phyloP scores from a whole-genome alignment of 192 early-diverging fungal species.

The Backusella luteola region DNA sequence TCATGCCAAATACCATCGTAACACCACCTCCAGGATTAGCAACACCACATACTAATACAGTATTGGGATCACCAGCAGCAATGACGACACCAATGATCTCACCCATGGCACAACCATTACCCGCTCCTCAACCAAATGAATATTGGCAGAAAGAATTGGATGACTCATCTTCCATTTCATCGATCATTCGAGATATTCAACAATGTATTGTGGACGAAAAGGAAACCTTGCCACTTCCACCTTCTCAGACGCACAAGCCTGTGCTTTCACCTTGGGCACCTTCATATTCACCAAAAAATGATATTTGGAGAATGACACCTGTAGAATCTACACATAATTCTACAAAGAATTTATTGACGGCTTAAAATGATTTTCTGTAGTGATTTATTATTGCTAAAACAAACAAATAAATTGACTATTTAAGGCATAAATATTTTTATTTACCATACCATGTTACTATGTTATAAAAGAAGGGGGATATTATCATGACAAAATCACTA shows the following conservation, averaged over 20 bases:
- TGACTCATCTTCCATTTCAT: neutral
- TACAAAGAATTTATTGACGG: neutral
- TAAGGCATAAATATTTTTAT: neutral
- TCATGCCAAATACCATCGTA: neutral
- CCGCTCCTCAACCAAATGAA: neutral
- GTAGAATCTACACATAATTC: neutral
- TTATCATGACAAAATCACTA: too few relatives aligned
- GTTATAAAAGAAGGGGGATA: too few relatives aligned
- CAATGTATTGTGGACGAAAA: neutral
- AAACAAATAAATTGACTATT: neutral
- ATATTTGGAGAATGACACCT: slow-evolving; percentile 4
- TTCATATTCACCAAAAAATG: slow-evolving; percentile 5
- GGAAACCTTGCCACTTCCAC: neutral
- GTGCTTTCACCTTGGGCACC: slow-evolving; percentile 14
- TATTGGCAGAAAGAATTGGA: neutral
- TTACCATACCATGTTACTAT: too few relatives aligned
- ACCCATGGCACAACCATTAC: neutral
- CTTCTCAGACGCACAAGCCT: neutral
- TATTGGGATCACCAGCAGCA: neutral
- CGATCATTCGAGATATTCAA: neutral
- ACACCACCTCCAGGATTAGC: neutral
- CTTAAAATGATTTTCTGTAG: neutral
- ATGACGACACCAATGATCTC: neutral
- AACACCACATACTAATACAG: neutral
- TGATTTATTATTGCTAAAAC: neutral